A percentile compares a stretch with the other conserved stretches of the same genome.
Evolutionary conservation across 768 basidiomycete genomes (phyloP).

Genomic region (Clitopilus passeckerianus): DNA sequence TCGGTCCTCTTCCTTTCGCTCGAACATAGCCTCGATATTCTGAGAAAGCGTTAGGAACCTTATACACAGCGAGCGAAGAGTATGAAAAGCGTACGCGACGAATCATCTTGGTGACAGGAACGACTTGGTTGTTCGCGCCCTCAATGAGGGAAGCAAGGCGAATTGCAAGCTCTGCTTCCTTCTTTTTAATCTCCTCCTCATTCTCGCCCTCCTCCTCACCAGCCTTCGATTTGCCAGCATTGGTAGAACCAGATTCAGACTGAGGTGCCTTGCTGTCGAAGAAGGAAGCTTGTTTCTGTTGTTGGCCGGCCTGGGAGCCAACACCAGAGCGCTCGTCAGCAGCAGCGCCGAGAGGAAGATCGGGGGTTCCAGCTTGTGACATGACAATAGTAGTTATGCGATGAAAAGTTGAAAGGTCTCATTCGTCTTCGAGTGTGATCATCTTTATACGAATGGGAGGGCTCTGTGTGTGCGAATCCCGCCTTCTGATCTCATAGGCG

Average conservation of each 20-base stretch:
- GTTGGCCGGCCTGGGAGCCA: background rate
- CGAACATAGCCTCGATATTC: conserved; percentile 30
- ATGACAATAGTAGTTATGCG: background rate
- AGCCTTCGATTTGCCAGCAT: background rate
- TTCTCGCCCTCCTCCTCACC: conserved; percentile 15
- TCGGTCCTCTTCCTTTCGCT: conserved; percentile 27
- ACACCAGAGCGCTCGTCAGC: background rate
- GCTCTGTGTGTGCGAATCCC: background rate
- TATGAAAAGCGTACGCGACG: conserved; percentile 20
- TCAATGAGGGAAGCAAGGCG: conserved; percentile 30
- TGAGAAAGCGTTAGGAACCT: conserved; percentile 4
- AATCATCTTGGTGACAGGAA: conserved; percentile 28
- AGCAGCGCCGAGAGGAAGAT: background rate
- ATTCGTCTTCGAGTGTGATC: background rate
- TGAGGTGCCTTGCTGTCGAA: no score
- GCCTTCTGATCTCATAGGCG: background rate
- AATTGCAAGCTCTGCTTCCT: conserved; percentile 24
- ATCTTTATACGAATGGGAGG: background rate
- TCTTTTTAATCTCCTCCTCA: conserved; percentile 10
- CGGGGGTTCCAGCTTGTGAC: background rate
- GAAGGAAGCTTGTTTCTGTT: background rate
- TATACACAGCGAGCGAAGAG: background rate
- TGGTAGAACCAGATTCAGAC: no score
- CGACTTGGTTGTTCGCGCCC: conserved; percentile 22
- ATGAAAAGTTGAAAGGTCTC: background rate